A percentile compares a stretch with the other conserved stretches of the same genome.
Conservation (phyloP, 371 early-diverging fungal genomes). For the Syncephalastrum racemosum region DNA sequence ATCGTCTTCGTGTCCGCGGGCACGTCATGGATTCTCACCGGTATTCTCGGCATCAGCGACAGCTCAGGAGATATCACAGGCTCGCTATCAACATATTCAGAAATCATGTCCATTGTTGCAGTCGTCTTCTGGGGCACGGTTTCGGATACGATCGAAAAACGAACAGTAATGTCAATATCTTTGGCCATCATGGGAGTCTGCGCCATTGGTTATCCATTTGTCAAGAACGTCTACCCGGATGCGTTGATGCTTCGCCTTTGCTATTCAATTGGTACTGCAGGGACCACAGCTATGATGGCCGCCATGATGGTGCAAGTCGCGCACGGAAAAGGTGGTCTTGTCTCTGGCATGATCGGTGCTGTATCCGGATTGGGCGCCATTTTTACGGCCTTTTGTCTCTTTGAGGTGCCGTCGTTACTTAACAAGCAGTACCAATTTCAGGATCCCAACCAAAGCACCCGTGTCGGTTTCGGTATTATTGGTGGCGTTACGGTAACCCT, state of each 20-base stretch:
- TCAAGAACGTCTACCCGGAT: slow-evolving; percentile 50
- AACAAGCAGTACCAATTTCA: slow-evolving; percentile 13
- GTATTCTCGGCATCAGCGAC: slow-evolving; percentile 11
- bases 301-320: slow-evolving; percentile 55
- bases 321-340: slow-evolving; percentile 47
- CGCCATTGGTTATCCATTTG: slow-evolving; percentile 47
- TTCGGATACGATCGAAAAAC: slow-evolving; percentile 21
- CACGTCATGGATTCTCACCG: slow-evolving; percentile 29
- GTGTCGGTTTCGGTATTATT: slow-evolving; percentile 22
- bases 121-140: slow-evolving; percentile 36
- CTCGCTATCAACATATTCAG: slow-evolving; percentile 59
- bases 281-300: slow-evolving; percentile 70
- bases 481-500: slow-evolving; percentile 40
- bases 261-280: slow-evolving; percentile 70
- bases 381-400: slow-evolving; percentile 47
- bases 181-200: slow-evolving; percentile 53
- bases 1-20: slow-evolving; percentile 23
- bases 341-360: slow-evolving; percentile 53
- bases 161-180: slow-evolving; percentile 16
- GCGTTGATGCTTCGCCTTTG: slow-evolving; percentile 54
- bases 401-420: slow-evolving; percentile 40
- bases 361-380: slow-evolving; percentile 55
- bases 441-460: slow-evolving; percentile 15
- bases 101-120: slow-evolving; percentile 46
- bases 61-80: slow-evolving; percentile 40